Conservation (phyloP, 2,329 filamentous ascomycete species). For the Knufia petricola region DNA sequence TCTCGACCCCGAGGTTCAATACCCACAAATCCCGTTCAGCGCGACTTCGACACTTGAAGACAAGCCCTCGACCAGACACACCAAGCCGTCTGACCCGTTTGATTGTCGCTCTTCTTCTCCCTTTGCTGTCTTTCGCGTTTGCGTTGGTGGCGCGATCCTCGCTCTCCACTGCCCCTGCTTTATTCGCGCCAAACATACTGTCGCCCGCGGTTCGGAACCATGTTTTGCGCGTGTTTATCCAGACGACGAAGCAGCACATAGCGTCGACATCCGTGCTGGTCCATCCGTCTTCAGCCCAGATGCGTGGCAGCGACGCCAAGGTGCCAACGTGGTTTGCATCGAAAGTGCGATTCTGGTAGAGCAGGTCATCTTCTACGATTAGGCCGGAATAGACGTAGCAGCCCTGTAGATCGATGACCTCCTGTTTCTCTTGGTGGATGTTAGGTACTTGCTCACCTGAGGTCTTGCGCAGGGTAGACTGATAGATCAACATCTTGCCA, state of each 20-base stretch:
- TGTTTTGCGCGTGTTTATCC: conserved; percentile 17
- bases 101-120: conserved; percentile 30
- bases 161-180: neutral
- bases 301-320: conserved; percentile 17
- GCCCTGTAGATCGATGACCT: conserved; percentile 49
- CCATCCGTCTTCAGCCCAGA: conserved; percentile 26
- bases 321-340: conserved; percentile 21
- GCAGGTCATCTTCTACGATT: conserved; percentile 51
- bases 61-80: conserved; percentile 51
- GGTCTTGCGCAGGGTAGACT: conserved; percentile 46
- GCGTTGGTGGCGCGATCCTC: neutral
- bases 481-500: conserved; percentile 54
- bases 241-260: conserved; percentile 24
- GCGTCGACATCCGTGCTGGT: conserved; percentile 23
- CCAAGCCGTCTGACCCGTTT: conserved; percentile 53
- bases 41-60: conserved; percentile 56
- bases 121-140: neutral
- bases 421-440: conserved; percentile 53
- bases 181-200: conserved; percentile 1
- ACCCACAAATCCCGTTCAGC: conserved; percentile 62
- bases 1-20: conserved; percentile 6
- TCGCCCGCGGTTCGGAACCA: conserved; percentile 20
- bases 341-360: conserved; percentile 30
- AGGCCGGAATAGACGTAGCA: conserved; percentile 59
- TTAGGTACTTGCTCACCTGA: conserved; percentile 49